Conservation (phyloP, 345 rosid genomes). For the Gynandropsis gynandra region DNA sequence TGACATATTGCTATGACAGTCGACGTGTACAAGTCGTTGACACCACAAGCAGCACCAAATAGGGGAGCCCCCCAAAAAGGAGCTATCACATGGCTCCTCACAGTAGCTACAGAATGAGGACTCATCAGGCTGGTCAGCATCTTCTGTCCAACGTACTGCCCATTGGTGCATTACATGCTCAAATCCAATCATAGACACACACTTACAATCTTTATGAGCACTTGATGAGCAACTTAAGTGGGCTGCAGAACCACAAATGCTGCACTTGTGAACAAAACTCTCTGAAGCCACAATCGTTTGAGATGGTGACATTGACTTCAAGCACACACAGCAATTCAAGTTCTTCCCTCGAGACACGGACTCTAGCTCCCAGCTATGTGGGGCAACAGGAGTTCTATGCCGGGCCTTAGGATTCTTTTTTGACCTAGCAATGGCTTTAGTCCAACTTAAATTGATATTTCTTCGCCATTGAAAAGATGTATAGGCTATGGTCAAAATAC, state of each 20-base stretch:
- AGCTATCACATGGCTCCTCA: conserved; percentile 84
- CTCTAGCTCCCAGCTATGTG: conserved; percentile 67
- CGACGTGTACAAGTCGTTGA: conserved; percentile 91
- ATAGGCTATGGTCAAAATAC: conserved; percentile 75
- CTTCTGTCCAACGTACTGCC: conserved; percentile 92
- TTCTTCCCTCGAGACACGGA: conserved; percentile 70
- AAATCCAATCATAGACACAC: conserved; percentile 70
- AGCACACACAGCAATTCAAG: conserved; percentile 87
- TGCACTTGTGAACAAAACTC: conserved; percentile 53
- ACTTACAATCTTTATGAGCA: conserved; percentile 82
- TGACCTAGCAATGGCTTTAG: conserved; percentile 81
- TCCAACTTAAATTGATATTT: conserved; percentile 90
- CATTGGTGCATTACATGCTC: conserved; percentile 87
- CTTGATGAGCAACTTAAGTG: conserved; percentile 59
- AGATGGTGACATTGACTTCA: conserved; percentile 61
- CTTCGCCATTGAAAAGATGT: conserved; percentile 96
- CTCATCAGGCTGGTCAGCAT: conserved; percentile 76
- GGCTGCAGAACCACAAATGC: conserved; percentile 71
- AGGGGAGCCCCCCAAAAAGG: conserved; percentile 94
- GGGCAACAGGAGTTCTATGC: conserved; percentile 59
- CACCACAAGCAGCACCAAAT: conserved; percentile 99
- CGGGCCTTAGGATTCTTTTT: conserved; percentile 86
- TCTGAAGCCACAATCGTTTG: conserved; percentile 55
- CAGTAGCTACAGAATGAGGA: conserved; percentile 75
- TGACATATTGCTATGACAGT: conserved; percentile 73